Percentiles rank a stretch among this genome's conserved stretches.
These are phyloP conservation scores for Fraxinus latifolia DNA, from an alignment of 305 asterid species.

Conservation along the genomic window DNA sequence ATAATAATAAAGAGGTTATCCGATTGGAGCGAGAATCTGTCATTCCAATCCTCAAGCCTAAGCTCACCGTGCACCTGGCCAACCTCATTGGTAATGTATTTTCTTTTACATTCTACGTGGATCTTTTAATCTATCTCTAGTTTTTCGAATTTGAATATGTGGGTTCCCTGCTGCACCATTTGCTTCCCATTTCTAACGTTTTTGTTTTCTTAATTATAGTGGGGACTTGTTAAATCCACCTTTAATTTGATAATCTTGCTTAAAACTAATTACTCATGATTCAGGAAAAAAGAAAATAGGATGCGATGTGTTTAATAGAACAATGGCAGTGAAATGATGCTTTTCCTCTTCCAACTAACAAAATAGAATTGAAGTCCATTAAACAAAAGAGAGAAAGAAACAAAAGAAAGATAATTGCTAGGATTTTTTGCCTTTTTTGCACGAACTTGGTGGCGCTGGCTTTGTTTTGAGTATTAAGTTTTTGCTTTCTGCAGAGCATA, in stretches of 20 bases:
- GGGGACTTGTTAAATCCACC: not conserved
- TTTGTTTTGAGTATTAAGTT: not conserved
- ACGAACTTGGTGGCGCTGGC: not conserved
- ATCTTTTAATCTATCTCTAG: not conserved
- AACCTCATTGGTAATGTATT: slow-evolving; percentile 69
- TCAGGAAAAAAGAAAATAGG: not conserved
- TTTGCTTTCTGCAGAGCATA: slow-evolving; percentile 54
- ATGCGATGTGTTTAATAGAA: not conserved
- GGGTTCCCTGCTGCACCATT: not conserved
- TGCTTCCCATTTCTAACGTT: not conserved
- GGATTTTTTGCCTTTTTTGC: not conserved
- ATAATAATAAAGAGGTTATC: slow-evolving; percentile 57
- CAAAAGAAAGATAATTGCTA: not conserved
- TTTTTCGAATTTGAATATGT: not conserved
- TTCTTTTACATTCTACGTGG: not conserved
- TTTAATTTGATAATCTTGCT: not conserved
- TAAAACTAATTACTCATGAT: not conserved
- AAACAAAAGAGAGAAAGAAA: not conserved
- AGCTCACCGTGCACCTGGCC: slow-evolving; percentile 78
- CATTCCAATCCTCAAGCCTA: slow-evolving; percentile 91
- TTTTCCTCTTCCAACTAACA: not conserved
- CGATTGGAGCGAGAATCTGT: slow-evolving; percentile 91
- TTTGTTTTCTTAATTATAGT: not conserved
- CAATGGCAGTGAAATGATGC: not conserved
- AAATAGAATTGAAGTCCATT: not conserved